Percentiles rank a stretch among this genome's conserved stretches.
Evolutionary conservation across 805 yeast species (phyloP).

Genomic region (Yarrowia osloensis): DNA sequence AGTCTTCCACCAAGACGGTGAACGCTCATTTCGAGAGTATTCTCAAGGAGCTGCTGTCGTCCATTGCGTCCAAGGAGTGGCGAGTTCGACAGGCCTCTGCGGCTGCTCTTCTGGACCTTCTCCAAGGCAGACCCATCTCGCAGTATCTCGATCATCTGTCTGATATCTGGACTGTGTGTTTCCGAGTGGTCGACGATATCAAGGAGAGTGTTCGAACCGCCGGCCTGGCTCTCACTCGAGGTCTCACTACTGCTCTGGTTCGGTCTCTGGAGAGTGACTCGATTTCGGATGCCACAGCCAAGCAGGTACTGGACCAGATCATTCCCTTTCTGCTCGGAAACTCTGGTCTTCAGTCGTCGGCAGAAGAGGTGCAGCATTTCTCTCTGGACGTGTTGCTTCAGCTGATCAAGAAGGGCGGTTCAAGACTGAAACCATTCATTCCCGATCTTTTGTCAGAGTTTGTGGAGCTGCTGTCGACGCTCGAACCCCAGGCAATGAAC

Average conservation of each 20-base stretch:
- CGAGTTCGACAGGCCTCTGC: conserved; percentile 88
- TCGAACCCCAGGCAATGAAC: conserved; percentile 89
- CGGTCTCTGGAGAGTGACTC: conserved; percentile 51
- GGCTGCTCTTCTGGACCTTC: conserved; percentile 64
- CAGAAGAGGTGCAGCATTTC: conserved; percentile 78
- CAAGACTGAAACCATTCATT: conserved; percentile 60
- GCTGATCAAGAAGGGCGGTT: conserved; percentile 64
- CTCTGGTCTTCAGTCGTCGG: conserved; percentile 79
- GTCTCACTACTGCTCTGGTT: conserved; percentile 63
- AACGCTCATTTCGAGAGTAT: conserved; percentile 58
- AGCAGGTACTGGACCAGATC: conserved; percentile 55
- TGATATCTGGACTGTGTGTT: conserved; percentile 83
- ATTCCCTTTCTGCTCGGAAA: conserved; percentile 79
- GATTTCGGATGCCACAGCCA: conserved; percentile 45
- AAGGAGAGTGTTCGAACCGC: conserved; percentile 89
- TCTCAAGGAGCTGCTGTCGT: conserved; percentile 59
- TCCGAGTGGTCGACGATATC: conserved; percentile 88
- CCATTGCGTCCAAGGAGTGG: conserved; percentile 88
- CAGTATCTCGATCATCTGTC: conserved; percentile 47
- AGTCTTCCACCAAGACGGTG: conserved; percentile 57
- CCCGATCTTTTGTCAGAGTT: conserved; percentile 70
- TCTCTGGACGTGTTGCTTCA: conserved; percentile 76
- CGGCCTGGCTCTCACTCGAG: conserved; percentile 67
- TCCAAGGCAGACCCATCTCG: conserved; percentile 61
- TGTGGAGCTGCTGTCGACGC: conserved; percentile 70